Evolutionary conservation across 176 grass and related monocot species (phyloP), one percentile per base, ranked within the genome.

Genomic region (Typha latifolia): DNA sequence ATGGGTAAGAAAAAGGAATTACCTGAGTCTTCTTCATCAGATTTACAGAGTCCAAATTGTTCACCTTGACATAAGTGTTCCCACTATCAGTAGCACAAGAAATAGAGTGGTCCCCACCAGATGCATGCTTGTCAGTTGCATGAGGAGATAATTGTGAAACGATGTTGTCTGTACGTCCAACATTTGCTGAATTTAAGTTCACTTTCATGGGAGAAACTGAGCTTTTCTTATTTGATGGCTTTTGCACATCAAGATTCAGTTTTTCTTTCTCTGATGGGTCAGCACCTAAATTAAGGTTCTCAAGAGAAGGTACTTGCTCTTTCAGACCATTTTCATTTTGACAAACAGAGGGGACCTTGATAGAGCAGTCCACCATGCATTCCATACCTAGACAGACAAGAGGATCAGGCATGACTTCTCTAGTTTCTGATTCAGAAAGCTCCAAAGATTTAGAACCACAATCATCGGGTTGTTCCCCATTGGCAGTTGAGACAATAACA

Each of bases 11-110:
- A 4, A 32, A 43, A 14, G 12, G 9, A 63, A 71, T 63, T 66
- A 78, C 82, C 66, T 89, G 77, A 59, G 34, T 62, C 69, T 75
- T 86, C 77, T 86, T 86, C 0, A 51, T 62, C 5, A 51, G 63
- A 59, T 66, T 81, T 51, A 16, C 67, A 61, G 79, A 51, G 37
- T 43, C 8, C 13, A 66, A 57, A 3, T 31, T 50, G 66, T 77
- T 77, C 27, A 71, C 72, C 32, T 67, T 77, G 13, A 73, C 23
- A 48, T 67, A 70, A 12, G 75, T 77, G 32, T 68, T 81, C 71
- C 74, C 69, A 49, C 73, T 79, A 49, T 61, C 52, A 49, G 37
- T 22, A 49, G 43, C 11, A 51, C 49, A 49, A 70, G 61, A 61
- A 14, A 59, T 27, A 75, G 64, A 67, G 64, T 4, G 21, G 27